Conservation (phyloP, 2,329 filamentous ascomycete genomes). For the Scleromitrula shiraiana region DNA sequence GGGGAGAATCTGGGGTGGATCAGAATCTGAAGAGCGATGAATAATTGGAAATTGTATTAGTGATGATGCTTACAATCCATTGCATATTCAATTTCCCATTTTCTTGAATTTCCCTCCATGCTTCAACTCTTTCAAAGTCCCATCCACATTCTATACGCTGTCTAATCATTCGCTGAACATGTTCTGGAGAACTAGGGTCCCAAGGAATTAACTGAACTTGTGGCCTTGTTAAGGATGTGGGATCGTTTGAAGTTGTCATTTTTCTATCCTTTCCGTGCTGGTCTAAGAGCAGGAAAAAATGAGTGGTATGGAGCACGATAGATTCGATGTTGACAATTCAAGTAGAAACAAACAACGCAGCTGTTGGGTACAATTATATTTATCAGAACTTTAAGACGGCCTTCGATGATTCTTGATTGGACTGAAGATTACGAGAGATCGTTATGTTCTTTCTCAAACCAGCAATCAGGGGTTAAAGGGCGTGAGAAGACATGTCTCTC, state of each 20-base stretch:
- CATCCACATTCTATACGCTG: constrained; percentile 41
- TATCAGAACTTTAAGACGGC: not conserved
- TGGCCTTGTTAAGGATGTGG: not conserved
- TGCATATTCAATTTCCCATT: constrained; percentile 18
- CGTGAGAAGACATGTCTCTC: not conserved
- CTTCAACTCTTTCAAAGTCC: constrained; percentile 32
- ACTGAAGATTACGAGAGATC: not conserved
- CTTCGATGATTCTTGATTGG: too few species aligned
- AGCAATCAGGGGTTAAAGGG: not conserved
- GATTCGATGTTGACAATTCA: too few species aligned
- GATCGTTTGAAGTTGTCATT: not conserved
- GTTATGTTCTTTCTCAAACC: not conserved
- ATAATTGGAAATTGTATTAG: not conserved
- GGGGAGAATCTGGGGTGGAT: constrained; percentile 18
- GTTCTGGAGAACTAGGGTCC: constrained; percentile 35
- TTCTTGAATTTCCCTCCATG: constrained; percentile 15
- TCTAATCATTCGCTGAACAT: constrained; percentile 34
- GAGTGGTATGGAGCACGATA: too few species aligned
- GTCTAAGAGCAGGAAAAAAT: too few species aligned
- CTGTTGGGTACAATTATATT: too few species aligned
- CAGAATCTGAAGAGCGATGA: not conserved
- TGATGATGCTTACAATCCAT: constrained; percentile 18
- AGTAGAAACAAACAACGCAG: too few species aligned
- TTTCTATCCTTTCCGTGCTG: too few species aligned
- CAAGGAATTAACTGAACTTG: constrained; percentile 36